Evolutionary conservation across 202 grass and related monocot species (phyloP).

Genomic region (Schoenoplectus tabernaemontani): DNA sequence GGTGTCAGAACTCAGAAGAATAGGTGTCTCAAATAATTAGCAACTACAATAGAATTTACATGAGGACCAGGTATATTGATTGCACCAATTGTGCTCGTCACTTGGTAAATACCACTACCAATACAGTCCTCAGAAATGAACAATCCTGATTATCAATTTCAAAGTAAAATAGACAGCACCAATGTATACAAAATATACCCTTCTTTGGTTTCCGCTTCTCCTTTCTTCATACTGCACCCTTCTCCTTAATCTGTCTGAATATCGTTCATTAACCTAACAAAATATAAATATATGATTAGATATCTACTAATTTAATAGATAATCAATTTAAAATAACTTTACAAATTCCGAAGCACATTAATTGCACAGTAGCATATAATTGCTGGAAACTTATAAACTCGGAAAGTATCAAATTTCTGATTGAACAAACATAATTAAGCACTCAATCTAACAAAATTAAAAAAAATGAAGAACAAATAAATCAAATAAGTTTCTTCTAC

Average conservation of each 20-base stretch:
- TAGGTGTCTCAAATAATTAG: background rate
- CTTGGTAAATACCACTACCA: background rate
- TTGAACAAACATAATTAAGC: background rate
- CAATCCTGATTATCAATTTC: background rate
- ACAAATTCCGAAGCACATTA: background rate
- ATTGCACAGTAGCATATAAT: background rate
- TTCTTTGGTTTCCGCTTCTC: slow-evolving; percentile 62
- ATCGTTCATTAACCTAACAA: slow-evolving; percentile 73
- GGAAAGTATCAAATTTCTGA: background rate
- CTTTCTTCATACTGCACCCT: slow-evolving; percentile 74
- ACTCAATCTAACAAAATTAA: background rate
- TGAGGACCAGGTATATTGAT: background rate
- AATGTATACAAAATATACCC: slow-evolving; percentile 40
- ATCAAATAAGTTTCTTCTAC: background rate
- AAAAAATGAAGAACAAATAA: background rate
- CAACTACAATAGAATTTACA: background rate
- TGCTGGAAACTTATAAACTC: background rate
- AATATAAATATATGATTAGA: slow-evolving; percentile 15
- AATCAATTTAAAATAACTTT: no score
- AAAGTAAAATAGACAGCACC: background rate
- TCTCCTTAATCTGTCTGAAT: slow-evolving; percentile 51
- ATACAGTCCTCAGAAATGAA: background rate
- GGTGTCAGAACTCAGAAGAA: background rate
- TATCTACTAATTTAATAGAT: no score
- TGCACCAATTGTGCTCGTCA: background rate